Evolutionary conservation across 495 filamentous ascomycete genomes (phyloP).

Genomic region (Cladorrhinum samala): DNA sequence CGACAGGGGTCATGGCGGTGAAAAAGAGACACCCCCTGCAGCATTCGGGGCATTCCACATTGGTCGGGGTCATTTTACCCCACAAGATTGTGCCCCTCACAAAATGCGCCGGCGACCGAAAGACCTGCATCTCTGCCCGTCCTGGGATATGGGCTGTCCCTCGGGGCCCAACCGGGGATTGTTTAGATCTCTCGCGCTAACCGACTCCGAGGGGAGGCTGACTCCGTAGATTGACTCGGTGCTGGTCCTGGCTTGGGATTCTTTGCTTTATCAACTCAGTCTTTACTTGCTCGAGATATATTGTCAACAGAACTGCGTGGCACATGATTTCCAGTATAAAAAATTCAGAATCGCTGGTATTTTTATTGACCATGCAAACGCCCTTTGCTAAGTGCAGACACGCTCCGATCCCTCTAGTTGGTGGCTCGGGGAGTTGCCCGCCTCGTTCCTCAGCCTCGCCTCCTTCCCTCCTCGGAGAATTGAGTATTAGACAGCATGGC

Average conservation of each 20-base stretch:
- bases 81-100: not conserved
- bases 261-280: too few relatives aligned
- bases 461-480: not conserved
- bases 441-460: not conserved
- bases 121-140: too few relatives aligned
- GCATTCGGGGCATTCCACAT: not conserved
- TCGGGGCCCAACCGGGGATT: too few relatives aligned
- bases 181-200: too few relatives aligned
- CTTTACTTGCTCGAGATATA: too few relatives aligned
- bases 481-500: slow-evolving; percentile 10
- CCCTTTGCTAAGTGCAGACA: too few relatives aligned
- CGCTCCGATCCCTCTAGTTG: not conserved
- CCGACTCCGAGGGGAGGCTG: too few relatives aligned
- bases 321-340: too few relatives aligned
- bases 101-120: not conserved
- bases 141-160: too few relatives aligned
- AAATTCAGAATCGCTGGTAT: not conserved
- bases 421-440: not conserved
- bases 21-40: not conserved
- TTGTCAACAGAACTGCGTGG: too few relatives aligned
- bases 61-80: not conserved
- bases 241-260: too few relatives aligned
- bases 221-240: too few relatives aligned
- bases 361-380: not conserved
- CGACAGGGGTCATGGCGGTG: not conserved